A percentile compares a stretch with the other conserved stretches of the same genome.
phyloP scores from a whole-genome alignment of 2,329 filamentous ascomycete genomes.

The Neofusicoccum cordaticola region DNA sequence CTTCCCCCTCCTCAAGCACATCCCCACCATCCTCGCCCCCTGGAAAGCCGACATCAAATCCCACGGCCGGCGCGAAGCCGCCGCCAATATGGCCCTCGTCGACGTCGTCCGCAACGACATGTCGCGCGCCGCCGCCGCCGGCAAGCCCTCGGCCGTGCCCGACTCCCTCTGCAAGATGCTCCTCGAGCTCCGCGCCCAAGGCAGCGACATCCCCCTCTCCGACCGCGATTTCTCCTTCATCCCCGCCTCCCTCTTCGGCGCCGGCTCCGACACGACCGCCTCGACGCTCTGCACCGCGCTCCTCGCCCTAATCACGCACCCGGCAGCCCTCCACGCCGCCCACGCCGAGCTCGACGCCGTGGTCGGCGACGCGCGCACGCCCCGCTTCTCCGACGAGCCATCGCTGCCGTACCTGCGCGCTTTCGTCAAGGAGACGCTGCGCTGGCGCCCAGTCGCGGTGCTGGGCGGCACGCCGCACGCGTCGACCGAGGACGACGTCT shows the following conservation, averaged over 20 bases:
- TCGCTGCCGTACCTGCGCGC: slow-evolving; percentile 40
- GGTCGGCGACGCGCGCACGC: slow-evolving; percentile 30
- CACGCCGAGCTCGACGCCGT: slow-evolving; percentile 42
- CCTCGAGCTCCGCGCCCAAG: slow-evolving; percentile 40
- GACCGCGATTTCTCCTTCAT: slow-evolving; percentile 45
- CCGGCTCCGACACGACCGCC: slow-evolving; percentile 52
- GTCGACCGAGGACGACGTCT: slow-evolving; percentile 48
- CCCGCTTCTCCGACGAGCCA: slow-evolving; percentile 37
- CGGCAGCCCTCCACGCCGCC: slow-evolving; percentile 42
- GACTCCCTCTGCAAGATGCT: slow-evolving; percentile 46
- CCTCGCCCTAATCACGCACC: slow-evolving; percentile 48
- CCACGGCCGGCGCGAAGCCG: slow-evolving; percentile 37
- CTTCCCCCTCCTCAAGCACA: slow-evolving; percentile 43
- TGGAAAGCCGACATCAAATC: slow-evolving; percentile 48
- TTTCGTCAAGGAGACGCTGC: slow-evolving; percentile 36
- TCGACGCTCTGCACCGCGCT: slow-evolving; percentile 50
- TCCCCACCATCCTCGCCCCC: slow-evolving; percentile 45
- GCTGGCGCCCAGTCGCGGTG: slow-evolving; percentile 41
- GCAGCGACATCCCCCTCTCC: slow-evolving; percentile 29
- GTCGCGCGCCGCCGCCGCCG: slow-evolving; percentile 26
- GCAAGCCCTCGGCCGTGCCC: slow-evolving; percentile 28
- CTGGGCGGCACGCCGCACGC: slow-evolving; percentile 49
- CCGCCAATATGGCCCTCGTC: slow-evolving; percentile 43
- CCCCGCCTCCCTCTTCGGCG: slow-evolving; percentile 46
- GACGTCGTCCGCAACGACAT: slow-evolving; percentile 40